Evolutionary conservation across 2,329 filamentous ascomycete genomes (phyloP).

Genomic region (Leptographium procerum): DNA sequence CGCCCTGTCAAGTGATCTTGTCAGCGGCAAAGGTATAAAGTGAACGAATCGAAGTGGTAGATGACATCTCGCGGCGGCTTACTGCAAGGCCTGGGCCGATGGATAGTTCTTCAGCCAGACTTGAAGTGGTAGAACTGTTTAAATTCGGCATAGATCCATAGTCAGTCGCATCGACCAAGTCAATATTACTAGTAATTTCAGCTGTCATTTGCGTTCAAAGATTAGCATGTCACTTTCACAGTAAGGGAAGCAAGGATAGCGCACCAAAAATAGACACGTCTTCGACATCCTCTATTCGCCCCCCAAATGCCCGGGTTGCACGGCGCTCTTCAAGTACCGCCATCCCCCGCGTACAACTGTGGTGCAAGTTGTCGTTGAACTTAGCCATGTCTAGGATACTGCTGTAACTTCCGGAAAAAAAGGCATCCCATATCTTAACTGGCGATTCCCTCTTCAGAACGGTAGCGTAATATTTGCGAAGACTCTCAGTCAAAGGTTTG

Average conservation of each 20-base stretch:
- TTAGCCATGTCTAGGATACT: slow-evolving; percentile 36
- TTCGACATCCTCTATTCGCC: slow-evolving; percentile 28
- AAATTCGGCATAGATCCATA: slow-evolving; percentile 40
- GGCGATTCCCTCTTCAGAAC: slow-evolving; percentile 28
- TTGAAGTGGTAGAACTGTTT: slow-evolving; percentile 23
- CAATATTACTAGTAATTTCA: slow-evolving; percentile 26
- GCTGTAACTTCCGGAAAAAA: slow-evolving; percentile 37
- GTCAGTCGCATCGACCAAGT: slow-evolving; percentile 35
- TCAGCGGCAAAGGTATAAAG: background rate
- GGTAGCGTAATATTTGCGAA: slow-evolving; percentile 33
- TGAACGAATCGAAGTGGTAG: background rate
- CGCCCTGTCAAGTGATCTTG: slow-evolving; percentile 25
- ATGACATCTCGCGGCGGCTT: slow-evolving; percentile 13
- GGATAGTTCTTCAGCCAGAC: slow-evolving; percentile 33
- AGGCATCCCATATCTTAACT: slow-evolving; percentile 34
- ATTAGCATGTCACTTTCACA: background rate
- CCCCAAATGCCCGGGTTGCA: slow-evolving; percentile 30
- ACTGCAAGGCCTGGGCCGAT: slow-evolving; percentile 42
- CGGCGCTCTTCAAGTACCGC: slow-evolving; percentile 39
- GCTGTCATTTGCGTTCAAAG: slow-evolving; percentile 18
- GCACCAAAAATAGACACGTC: slow-evolving; percentile 34
- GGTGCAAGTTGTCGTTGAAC: slow-evolving; percentile 31
- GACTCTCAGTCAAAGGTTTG: slow-evolving; percentile 25
- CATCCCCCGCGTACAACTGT: slow-evolving; percentile 41
- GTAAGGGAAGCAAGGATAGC: slow-evolving; percentile 2